Evolutionary conservation across 768 basidiomycete genomes (phyloP).

Genomic region (Melanogaster broomeanus): DNA sequence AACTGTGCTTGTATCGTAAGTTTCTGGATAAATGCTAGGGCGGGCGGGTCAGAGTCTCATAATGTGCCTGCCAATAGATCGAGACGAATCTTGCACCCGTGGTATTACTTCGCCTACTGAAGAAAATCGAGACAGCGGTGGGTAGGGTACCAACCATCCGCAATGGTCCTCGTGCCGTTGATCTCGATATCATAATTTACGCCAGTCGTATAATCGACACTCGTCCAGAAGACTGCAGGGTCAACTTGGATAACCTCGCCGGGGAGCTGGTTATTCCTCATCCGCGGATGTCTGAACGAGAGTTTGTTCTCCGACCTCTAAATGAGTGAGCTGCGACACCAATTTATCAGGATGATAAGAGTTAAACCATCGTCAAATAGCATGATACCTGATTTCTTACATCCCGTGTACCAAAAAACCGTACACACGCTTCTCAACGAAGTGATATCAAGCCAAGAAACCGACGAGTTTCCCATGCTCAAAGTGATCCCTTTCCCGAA

Average conservation of each 20-base stretch:
- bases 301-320: slow-evolving; percentile 89
- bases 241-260: slow-evolving; percentile 61
- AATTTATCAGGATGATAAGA: not conserved
- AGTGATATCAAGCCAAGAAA: slow-evolving; percentile 33
- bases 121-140: slow-evolving; percentile 69
- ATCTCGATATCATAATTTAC: slow-evolving; percentile 86
- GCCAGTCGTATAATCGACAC: slow-evolving; percentile 63
- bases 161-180: slow-evolving; percentile 88
- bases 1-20: slow-evolving; percentile 91
- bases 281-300: slow-evolving; percentile 75
- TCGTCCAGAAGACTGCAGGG: slow-evolving; percentile 40
- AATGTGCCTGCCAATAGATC: slow-evolving; percentile 51
- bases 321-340: slow-evolving; percentile 60
- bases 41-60: not conserved
- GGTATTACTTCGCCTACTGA: slow-evolving; percentile 62
- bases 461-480: slow-evolving; percentile 50
- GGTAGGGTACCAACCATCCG: slow-evolving; percentile 79
- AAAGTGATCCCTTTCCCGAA: slow-evolving; percentile 77
- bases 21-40: slow-evolving; percentile 4
- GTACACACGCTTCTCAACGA: slow-evolving; percentile 48
- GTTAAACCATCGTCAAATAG: slow-evolving; percentile 39
- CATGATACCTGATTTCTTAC: slow-evolving; percentile 74
- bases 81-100: slow-evolving; percentile 68
- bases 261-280: slow-evolving; percentile 86
- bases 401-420: slow-evolving; percentile 57